Evolutionary conservation across 2,329 filamentous ascomycete genomes (phyloP).

Genomic region (Madurella fahalii): DNA sequence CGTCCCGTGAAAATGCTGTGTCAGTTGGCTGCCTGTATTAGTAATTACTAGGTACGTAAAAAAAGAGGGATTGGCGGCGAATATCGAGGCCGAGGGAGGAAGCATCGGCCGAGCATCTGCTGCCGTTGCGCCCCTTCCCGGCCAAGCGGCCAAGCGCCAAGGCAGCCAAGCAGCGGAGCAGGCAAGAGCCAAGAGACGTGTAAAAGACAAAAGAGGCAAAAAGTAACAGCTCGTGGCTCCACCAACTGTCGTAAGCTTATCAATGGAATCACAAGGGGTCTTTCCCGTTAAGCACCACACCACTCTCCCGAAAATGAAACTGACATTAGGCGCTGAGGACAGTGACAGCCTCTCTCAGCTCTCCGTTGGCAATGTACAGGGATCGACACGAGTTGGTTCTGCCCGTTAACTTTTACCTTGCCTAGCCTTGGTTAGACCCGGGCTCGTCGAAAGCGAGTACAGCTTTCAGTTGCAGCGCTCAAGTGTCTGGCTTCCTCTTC

Average conservation of each 20-base stretch:
- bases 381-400: too few species aligned
- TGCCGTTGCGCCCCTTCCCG: background rate
- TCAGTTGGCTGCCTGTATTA: background rate
- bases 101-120: background rate
- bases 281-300: background rate
- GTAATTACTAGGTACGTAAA: background rate
- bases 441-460: too few species aligned
- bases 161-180: slow-evolving; percentile 5
- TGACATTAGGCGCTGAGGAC: background rate
- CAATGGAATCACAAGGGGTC: slow-evolving; percentile 2
- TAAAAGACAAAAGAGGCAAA: slow-evolving; percentile 11
- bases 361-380: too few species aligned
- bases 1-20: too few species aligned
- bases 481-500: too few species aligned
- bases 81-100: background rate
- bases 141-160: background rate
- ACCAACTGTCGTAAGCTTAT: slow-evolving; percentile 20
- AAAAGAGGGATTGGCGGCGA: background rate
- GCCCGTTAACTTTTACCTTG: too few species aligned
- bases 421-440: too few species aligned
- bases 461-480: too few species aligned
- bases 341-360: too few species aligned
- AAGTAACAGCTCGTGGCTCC: slow-evolving; percentile 3
- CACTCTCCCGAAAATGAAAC: background rate
- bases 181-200: slow-evolving; percentile 16